Evolutionary conservation across 2,329 filamentous ascomycete genomes (phyloP).

Genomic region (Beauveria asiatica): DNA sequence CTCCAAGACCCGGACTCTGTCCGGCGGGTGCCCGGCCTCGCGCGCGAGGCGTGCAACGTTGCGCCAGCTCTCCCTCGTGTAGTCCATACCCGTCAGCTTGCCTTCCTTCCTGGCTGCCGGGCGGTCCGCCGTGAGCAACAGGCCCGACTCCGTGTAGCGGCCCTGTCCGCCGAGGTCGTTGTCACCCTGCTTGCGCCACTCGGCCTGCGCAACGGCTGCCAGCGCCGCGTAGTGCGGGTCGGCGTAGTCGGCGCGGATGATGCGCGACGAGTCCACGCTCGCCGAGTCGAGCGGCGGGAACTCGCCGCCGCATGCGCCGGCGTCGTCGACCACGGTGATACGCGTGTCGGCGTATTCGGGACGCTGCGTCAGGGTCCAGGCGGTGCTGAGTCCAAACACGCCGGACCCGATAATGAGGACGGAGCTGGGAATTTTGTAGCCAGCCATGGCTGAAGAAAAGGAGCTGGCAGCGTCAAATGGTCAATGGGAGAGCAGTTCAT

Average conservation of each 20-base stretch:
- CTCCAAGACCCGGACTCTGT: constrained; percentile 37
- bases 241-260: constrained; percentile 70
- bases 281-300: constrained; percentile 53
- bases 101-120: constrained; percentile 20
- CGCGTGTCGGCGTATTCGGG: constrained; percentile 41
- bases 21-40: constrained; percentile 28
- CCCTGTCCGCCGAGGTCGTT: constrained; percentile 51
- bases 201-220: constrained; percentile 58
- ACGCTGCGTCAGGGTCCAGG: constrained; percentile 60
- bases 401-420: constrained; percentile 64
- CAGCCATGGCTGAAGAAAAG: neutral
- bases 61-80: constrained; percentile 50
- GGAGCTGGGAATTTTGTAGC: constrained; percentile 31
- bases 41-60: constrained; percentile 48
- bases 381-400: constrained; percentile 53
- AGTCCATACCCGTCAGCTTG: constrained; percentile 43
- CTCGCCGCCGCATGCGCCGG: constrained; percentile 32
- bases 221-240: constrained; percentile 68
- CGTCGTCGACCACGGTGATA: constrained; percentile 54
- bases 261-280: constrained; percentile 55
- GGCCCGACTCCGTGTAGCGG: constrained; percentile 62
- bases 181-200: constrained; percentile 55
- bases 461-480: neutral
- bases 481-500: neutral
- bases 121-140: constrained; percentile 54